Evolutionary conservation across 208 protist genomes (phyloP), one percentile per base, ranked within the genome.

Genomic region (Leishmania aethiopica): DNA sequence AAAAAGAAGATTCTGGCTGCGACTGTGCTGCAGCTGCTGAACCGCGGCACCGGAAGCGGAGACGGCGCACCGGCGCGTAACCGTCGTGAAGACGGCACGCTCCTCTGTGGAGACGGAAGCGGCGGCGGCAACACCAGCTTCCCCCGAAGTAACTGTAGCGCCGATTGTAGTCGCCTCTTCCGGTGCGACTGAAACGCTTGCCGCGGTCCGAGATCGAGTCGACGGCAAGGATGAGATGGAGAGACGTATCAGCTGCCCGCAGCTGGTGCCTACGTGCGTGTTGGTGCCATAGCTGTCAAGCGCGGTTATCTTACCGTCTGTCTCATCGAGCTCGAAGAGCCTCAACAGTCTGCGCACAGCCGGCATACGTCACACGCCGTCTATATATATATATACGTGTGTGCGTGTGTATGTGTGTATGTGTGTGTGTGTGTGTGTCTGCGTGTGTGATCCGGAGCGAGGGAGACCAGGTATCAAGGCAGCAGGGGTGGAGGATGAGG

Each of bases 21-120:
- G 88, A 77, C 93, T 93, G 79, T 95, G 91, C 79, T 96, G 91
- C 2, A 96, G 35, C 55, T 90, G 88, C 60, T 88, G 83, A 25
- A 96, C 84, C 17, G 74, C 62, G 2, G 74, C 72, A 2, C 60
- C 77, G 10, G 74, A 40, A 2, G 57, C 47, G 22, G 83, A 86
- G 15, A 86, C 55, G 10, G 66, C 53, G 55, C 83, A 80, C 28
- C 78, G 83, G 28, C 74, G 67, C 19, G 74, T 28, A 19, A 86
- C 83, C 32, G 53, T 80, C 13, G 72, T 77, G 53, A 69, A 19
- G 37, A 74, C 69, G 25, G 28, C 57, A 70, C n/a, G 51, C 19
- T 64, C 60, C 13, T 53, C 42, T 70, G 53, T 3, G 22, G 13
- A 40, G 11, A 47, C 1, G 11, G 45, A 2, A 19, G 45, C 37